These are phyloP conservation scores for Podaxis pistillaris DNA, from an alignment of 768 basidiomycete genomes.

Conservation along the genomic window DNA sequence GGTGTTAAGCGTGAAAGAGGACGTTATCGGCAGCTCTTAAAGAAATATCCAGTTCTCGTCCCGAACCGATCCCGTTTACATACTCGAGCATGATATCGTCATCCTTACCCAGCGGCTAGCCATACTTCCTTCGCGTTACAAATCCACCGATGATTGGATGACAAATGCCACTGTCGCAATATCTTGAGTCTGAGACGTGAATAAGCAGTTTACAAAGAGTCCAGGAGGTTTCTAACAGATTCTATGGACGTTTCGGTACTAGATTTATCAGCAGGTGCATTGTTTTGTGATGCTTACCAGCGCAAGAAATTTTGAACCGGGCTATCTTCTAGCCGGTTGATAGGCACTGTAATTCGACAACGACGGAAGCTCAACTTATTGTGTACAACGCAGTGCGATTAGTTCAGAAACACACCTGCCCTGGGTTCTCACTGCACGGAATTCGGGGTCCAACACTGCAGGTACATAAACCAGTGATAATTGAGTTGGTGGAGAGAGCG, in stretches of 20 bases:
- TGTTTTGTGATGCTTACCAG: not conserved
- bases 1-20: not conserved
- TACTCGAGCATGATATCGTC: not conserved
- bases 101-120: not conserved
- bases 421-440: too few species aligned
- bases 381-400: too few species aligned
- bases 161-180: not conserved
- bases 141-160: not conserved
- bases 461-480: too few species aligned
- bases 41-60: not conserved
- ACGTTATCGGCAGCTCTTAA: not conserved
- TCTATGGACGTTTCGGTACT: not conserved
- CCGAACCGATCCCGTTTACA: not conserved
- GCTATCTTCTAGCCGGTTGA: too few species aligned
- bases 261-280: not conserved
- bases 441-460: too few species aligned
- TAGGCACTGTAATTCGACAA: too few species aligned
- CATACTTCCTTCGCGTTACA: not conserved
- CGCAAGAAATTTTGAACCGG: not conserved
- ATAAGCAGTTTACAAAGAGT: not conserved
- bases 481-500: too few species aligned
- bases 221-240: not conserved
- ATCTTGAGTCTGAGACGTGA: not conserved
- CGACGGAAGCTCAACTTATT: too few species aligned
- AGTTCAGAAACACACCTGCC: too few species aligned